Base-by-base conservation (phyloP, 495 filamentous ascomycete species). In the Bathelium albidoporum region DNA sequence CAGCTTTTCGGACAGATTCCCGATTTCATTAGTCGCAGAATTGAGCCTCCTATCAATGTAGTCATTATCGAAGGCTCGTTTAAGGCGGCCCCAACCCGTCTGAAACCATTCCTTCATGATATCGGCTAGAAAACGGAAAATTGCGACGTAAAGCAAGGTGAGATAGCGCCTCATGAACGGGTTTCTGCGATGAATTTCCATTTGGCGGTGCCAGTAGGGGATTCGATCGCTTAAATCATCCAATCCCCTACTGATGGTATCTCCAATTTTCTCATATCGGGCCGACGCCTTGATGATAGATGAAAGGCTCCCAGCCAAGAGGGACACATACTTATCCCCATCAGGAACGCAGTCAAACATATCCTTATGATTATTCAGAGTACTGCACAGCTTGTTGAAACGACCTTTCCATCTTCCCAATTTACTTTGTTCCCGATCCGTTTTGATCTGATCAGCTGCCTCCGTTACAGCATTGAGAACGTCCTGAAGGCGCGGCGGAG, bases 71-170 rank as follows among this genome's bases (percentile, higher is more conserved):
- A 49, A 49, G 10, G 44, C 44, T 0, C 18, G 44, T 5, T 20
- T 12, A 5, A 49, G n/a, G 5, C 44, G 44, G 12, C 22, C 11
- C 44, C 44, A 49, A 20, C 44, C 44, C 5, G 44, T 18, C n/a
- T 49, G 16, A 20, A 49, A 49, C 44, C 44, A 49, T 49, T 49
- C 44, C n/a, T 49, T 49, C 44, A 49, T 49, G 44, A 49, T 49
- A 49, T 49, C 44, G 5, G 44, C n/a, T 20, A 49, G n/a, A 20
- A 49, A 49, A 5, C 44, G 44, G n/a, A 49, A 49, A 20, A 49
- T 49, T 20, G 44, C 44, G n/a, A 49, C 44, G 22, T 49, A 49
- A 20, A 49, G 44, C 12, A 49, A 20, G 10, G 44, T 20, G n/a
- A 49, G 16, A 20, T 49, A 49, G 44, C 44, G 44, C 18, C 22